Percentiles rank a stretch among this genome's conserved stretches.
phyloP scores from a whole-genome alignment of 2,329 filamentous ascomycete species.

The Fusarium sp. region DNA sequence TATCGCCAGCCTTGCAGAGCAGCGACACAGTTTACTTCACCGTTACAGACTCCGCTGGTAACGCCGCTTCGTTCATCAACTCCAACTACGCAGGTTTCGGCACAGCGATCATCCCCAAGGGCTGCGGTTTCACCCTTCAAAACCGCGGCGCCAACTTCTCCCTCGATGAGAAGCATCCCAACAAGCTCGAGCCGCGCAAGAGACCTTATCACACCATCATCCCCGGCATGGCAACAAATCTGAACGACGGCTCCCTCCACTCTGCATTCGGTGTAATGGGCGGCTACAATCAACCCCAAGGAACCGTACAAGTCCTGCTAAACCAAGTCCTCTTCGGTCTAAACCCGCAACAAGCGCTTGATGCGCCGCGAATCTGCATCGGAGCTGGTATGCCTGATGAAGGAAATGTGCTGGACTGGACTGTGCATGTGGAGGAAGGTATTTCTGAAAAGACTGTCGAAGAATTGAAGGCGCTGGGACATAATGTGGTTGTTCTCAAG shows the following conservation, averaged over 20 bases:
- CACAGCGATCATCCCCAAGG: conserved; percentile 83
- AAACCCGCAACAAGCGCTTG: conserved; percentile 87
- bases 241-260: conserved; percentile 78
- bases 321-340: conserved; percentile 87
- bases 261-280: conserved; percentile 97
- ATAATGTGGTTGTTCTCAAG: conserved; percentile 75
- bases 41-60: conserved; percentile 82
- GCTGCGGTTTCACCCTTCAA: conserved; percentile 92
- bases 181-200: conserved; percentile 82
- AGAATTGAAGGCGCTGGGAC: conserved; percentile 75
- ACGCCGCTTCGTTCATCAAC: conserved; percentile 97
- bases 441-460: conserved; percentile 75
- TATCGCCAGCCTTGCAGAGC: conserved; percentile 80
- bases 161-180: conserved; percentile 77
- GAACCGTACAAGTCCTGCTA: conserved; percentile 90
- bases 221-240: conserved; percentile 86
- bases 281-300: conserved; percentile 98
- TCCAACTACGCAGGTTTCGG: conserved; percentile 93
- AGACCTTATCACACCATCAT: conserved; percentile 98
- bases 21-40: conserved; percentile 96
- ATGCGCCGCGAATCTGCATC: conserved; percentile 91
- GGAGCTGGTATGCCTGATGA: conserved; percentile 75
- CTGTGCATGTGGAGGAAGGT: conserved; percentile 84
- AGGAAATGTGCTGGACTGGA: conserved; percentile 68
- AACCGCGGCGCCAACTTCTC: conserved; percentile 92